Evolutionary conservation across 2,329 filamentous ascomycete genomes (phyloP).

Genomic region (Cordyceps militaris): DNA sequence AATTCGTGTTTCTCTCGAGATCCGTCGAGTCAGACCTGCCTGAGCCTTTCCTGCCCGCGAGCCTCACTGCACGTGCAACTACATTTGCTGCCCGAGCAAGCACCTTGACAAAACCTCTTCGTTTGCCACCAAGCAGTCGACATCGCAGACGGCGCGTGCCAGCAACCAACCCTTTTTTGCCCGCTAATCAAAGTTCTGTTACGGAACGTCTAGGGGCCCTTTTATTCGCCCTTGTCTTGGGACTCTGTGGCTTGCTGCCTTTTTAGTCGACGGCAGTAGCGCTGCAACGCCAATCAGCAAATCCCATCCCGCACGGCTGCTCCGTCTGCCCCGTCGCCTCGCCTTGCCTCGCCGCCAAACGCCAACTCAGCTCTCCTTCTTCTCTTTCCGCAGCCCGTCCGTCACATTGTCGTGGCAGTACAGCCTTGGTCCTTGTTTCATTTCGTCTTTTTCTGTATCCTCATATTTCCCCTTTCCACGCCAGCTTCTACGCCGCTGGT

Average conservation of each 20-base stretch:
- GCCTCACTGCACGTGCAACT: background rate
- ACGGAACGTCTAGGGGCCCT: background rate
- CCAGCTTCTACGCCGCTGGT: background rate
- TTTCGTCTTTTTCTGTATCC: background rate
- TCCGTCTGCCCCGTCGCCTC: background rate
- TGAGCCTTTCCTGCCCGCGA: background rate
- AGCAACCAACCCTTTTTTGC: background rate
- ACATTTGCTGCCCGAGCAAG: too few species aligned
- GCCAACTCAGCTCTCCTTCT: background rate
- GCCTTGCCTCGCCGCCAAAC: background rate
- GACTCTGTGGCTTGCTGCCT: background rate
- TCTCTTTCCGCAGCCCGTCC: background rate
- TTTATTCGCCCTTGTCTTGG: background rate
- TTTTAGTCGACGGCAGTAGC: background rate
- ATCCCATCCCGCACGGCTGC: background rate
- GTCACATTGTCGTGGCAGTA: background rate
- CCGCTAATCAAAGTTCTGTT: background rate
- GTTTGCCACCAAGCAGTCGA: too few species aligned
- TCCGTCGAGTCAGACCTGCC: background rate
- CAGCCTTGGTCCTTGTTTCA: background rate
- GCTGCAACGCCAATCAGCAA: slow-evolving; percentile 7
- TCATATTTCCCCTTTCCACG: background rate
- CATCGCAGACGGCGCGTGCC: slow-evolving; percentile 1
- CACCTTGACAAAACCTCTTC: too few species aligned
- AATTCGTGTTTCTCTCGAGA: background rate